phyloP scores from a whole-genome alignment of 2,329 filamentous ascomycete species.

The Neonectria magnoliae region DNA sequence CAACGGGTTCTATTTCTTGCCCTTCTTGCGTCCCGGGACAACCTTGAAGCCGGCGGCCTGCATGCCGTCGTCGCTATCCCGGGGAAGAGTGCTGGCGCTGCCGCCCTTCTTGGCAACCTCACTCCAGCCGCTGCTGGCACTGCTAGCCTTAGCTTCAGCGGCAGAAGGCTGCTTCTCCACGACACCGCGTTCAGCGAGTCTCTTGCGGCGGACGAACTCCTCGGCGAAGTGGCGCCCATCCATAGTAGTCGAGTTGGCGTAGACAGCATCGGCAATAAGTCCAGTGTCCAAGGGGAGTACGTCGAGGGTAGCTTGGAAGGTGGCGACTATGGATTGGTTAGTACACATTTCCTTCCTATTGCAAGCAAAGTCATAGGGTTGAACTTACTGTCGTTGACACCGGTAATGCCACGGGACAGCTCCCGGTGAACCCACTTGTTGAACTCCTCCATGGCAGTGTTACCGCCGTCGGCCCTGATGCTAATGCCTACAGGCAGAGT shows the following conservation, averaged over 20 bases:
- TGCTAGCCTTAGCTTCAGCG: conserved; percentile 59
- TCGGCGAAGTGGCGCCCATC: conserved; percentile 93
- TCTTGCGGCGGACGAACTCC: conserved; percentile 93
- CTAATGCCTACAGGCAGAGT: conserved; percentile 56
- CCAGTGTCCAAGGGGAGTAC: conserved; percentile 80
- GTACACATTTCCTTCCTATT: conserved; percentile 16
- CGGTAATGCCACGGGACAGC: conserved; percentile 75
- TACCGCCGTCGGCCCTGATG: conserved; percentile 51
- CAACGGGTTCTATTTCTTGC: conserved; percentile 68
- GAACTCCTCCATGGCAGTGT: conserved; percentile 84
- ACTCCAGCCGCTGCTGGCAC: conserved; percentile 80
- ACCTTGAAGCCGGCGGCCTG: conserved; percentile 81
- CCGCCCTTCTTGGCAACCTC: conserved; percentile 96
- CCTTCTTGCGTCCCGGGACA: conserved; percentile 92
- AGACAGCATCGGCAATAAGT: conserved; percentile 90
- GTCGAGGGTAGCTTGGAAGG: conserved; percentile 80
- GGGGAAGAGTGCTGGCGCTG: conserved; percentile 48
- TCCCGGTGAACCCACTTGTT: conserved; percentile 89
- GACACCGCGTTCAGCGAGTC: conserved; percentile 90
- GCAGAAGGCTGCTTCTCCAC: conserved; percentile 75
- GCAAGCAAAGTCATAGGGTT: background rate
- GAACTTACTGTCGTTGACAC: conserved; percentile 62
- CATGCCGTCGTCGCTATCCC: conserved; percentile 56
- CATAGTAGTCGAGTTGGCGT: conserved; percentile 86
- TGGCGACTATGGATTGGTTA: conserved; percentile 70